A percentile compares a stretch with the other conserved stretches of the same genome.
These are phyloP conservation scores for Cochlearia excelsa DNA, from an alignment of 345 rosid genomes.

Conservation along the genomic window DNA sequence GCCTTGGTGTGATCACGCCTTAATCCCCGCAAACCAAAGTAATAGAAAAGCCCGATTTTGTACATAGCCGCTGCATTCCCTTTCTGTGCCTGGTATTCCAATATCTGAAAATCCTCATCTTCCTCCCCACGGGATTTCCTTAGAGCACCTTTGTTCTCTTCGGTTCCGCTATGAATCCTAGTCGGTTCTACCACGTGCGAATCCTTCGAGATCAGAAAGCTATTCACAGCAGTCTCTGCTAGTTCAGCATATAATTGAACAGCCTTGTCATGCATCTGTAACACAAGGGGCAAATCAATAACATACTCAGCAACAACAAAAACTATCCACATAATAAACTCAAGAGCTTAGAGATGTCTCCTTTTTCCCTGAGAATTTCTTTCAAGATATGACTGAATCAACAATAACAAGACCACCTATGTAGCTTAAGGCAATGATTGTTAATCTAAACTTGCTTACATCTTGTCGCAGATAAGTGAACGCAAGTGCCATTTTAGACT, in stretches of 20 bases:
- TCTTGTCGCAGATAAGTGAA: slow-evolving; percentile 83
- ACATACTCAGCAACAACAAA: slow-evolving; percentile 5
- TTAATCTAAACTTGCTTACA: slow-evolving; percentile 46
- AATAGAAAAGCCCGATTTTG: slow-evolving; percentile 82
- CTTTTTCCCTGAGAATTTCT: not conserved
- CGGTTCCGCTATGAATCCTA: slow-evolving; percentile 90
- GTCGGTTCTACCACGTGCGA: slow-evolving; percentile 83
- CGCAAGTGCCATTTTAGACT: slow-evolving; percentile 93
- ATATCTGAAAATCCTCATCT: slow-evolving; percentile 93
- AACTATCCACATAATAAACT: slow-evolving; percentile 5
- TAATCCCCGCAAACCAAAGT: slow-evolving; percentile 94
- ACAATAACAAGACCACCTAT: slow-evolving; percentile 8
- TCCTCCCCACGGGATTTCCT: slow-evolving; percentile 95
- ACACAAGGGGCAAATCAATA: slow-evolving; percentile 14
- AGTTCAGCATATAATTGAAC: slow-evolving; percentile 77
- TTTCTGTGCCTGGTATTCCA: slow-evolving; percentile 95
- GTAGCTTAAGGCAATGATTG: not conserved
- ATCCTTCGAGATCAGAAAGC: slow-evolving; percentile 88
- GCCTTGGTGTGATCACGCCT: slow-evolving; percentile 90
- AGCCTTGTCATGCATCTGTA: slow-evolving; percentile 85
- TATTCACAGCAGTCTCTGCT: slow-evolving; percentile 88
- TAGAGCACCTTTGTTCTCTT: slow-evolving; percentile 89
- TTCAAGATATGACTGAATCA: not conserved
- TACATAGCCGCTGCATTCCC: slow-evolving; percentile 90
- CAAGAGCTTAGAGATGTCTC: slow-evolving; percentile 13